A percentile compares a stretch with the other conserved stretches of the same genome.
These are phyloP conservation scores for Naumovozyma castellii DNA, from an alignment of 805 yeast species.

Conservation along the genomic window DNA sequence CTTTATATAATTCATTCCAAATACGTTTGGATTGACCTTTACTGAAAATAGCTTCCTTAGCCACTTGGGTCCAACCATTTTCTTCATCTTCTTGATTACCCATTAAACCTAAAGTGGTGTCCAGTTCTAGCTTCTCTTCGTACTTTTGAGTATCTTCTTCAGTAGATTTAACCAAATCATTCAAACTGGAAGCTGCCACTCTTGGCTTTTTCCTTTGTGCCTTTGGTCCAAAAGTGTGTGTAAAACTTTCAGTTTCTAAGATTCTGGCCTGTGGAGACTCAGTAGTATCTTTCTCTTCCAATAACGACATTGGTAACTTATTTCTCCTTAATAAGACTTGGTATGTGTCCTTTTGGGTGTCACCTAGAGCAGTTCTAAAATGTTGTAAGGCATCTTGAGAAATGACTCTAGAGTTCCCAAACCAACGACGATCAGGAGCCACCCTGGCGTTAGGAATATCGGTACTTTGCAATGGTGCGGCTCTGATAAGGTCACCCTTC, in stretches of 20 bases:
- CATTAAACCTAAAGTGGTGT: conserved; percentile 72
- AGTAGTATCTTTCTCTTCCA: conserved; percentile 74
- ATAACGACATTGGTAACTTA: conserved; percentile 88
- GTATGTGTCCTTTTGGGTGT: conserved; percentile 69
- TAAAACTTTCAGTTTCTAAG: conserved; percentile 79
- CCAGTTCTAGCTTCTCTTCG: conserved; percentile 69
- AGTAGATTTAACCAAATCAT: conserved; percentile 60
- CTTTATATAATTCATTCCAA: conserved; percentile 96
- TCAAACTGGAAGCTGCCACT: conserved; percentile 64
- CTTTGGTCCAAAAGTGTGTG: conserved; percentile 85
- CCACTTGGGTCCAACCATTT: conserved; percentile 82
- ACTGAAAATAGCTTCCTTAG: conserved; percentile 89
- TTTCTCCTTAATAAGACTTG: conserved; percentile 82
- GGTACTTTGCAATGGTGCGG: conserved; percentile 80
- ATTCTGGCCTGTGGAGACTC: conserved; percentile 74
- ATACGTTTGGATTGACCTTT: conserved; percentile 98
- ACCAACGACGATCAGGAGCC: conserved; percentile 95
- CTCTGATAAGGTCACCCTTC: conserved; percentile 75
- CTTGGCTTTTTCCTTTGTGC: conserved; percentile 89
- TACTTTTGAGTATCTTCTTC: conserved; percentile 46
- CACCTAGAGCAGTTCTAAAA: conserved; percentile 90
- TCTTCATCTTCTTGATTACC: conserved; percentile 49
- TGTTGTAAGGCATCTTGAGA: conserved; percentile 93
- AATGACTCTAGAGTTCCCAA: conserved; percentile 93
- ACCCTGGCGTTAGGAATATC: conserved; percentile 87